Base-by-base conservation (phyloP, 1,139 yeast species). In the Wickerhamomyces sp. region DNA sequence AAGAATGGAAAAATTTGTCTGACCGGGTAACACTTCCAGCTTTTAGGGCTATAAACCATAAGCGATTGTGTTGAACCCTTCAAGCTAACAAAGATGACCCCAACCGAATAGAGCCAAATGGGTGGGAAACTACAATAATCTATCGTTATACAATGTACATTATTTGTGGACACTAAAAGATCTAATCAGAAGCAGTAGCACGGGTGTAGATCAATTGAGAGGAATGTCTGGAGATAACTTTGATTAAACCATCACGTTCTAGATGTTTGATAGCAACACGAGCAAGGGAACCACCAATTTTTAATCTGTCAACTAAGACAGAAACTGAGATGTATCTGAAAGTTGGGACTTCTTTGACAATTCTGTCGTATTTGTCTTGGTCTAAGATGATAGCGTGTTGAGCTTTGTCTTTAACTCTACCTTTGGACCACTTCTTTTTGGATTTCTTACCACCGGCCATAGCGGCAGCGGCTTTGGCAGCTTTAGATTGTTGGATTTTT, bases 351-450 rank as follows among this genome's bases (percentile, higher is more conserved):
- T 94, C 99, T 88, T 93, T 94, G 79, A 90, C 76, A 80, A 93
- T 88, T 82, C 96, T 89, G 94, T 93, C 99, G 81, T 86, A 90
- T 74, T 91, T 88, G 66, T 93, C 96, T 81, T 94, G 97, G 78
- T 93, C 99, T 70, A 94, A 82, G 75, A 88, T 80, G 70, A 93
- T 93, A 72, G 90, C 84, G 84, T 93, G 99, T 76, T 88, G 95
- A 67, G 99, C 99, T 95, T 88, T 93, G 79, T 93, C 99, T 94
- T 94, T 94, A 76, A 90, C 96, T 87, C 95, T 90, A 78, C 97
- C 97, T 84, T 93, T 91, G 85, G 95, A 87, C 99, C 99, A 93
- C 96, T 93, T 93, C 95, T 93, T 93, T 90, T 94, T 93, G 79
- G 96, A 90, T 76, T 93, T 90, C 89, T 93, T 93, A 84, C 98